Evolutionary conservation across 129 eudicot genomes (phyloP), one percentile per base, ranked within the genome.

Genomic region (Dittrichia graveolens): DNA sequence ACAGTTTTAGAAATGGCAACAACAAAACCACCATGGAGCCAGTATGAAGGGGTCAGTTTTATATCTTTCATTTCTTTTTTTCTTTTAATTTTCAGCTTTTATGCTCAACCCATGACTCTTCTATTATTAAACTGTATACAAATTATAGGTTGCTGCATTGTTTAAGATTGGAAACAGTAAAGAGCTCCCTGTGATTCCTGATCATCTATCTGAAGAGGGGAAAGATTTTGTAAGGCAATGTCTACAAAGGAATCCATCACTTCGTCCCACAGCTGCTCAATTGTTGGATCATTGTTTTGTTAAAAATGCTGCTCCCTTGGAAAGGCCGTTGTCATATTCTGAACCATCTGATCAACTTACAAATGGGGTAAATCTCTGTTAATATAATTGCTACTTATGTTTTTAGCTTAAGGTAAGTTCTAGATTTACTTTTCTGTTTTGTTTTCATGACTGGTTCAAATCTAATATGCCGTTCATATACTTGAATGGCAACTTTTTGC

Each of bases 1-100:
- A 94, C 99, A 15, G 99, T 94, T 67, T 76, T 94, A 52, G 99
- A 94, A 72, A 94, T 94, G 99, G 97, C 99, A 18, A 94, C 99
- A 5, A 81, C 99, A 65, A 90, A 90, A 83, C 99, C 99, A 54
- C 99, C 99, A 64, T 94, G 99, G 99, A 94, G 94, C 79, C 97
- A 94, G 72, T 94, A 90, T 53, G 99, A 94, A 83, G 97, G 99
- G 96, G 98, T 93, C 63, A 62, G 98, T 83, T 38, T 77, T 49
- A 12, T 34, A 39, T 54, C 18, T 62, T 55, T 60, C 40, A 48
- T n/a, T 39, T 13, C 45, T 54, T 53, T 34, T 14, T 37, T 61
- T 47, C 6, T 6, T 14, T 14, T 0, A 37, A 13, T 6, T 61
- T 24, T 24, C 31, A 24, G 31, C 31, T 18, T 39, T 45, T 52